Base-by-base conservation (phyloP, 148 eudicot species). In the Spergularia marina region DNA sequence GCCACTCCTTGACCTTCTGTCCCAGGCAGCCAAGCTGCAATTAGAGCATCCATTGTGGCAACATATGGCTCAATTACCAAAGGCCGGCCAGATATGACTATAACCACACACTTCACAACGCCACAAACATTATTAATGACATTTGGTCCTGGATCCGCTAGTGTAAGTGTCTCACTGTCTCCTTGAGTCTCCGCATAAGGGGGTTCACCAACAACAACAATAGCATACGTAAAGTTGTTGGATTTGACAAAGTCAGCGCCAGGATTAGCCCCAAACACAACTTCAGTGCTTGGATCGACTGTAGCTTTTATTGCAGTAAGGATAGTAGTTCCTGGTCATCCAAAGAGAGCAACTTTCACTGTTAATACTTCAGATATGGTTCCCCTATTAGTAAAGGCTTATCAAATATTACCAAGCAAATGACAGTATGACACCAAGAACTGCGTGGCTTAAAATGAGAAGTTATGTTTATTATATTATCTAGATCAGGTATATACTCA, bases 11-110 rank as follows among this genome's bases (percentile, higher is more conserved):
- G 86, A 49, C 91, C 98, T 83, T 91, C 92, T 23, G 81, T 83
- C 64, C 96, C 92, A 34, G 93, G 95, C 83, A 92, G 81, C 97
- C 97, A 92, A 11, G 95, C 95, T 52, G 95, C 97, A 12, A 89
- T 87, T 58, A 92, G 77, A 8, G 90, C 97, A 55, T 90, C 89
- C 25, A 87, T 87, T 10, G 78, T 74, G 13, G 84, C 71, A 58
- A 90, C 34, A 70, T 89, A 90, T 0, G 97, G 97, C 76, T 90
- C 89, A 11, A 92, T 85, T 30, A 90, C 91, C 67, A 92, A 79
- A 18, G 97, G 97, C 11, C 95, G 79, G 52, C 97, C 97, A 1
- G 97, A 92, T 71, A 92, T 79, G 61, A 92, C 44, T 16, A 92
- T 67, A 4, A 90, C 95, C 17, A 89, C 90, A 70, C 96, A 92